These are phyloP conservation scores for Flaveria trinervia DNA, from an alignment of 129 eudicot genomes.

Conservation along the genomic window DNA sequence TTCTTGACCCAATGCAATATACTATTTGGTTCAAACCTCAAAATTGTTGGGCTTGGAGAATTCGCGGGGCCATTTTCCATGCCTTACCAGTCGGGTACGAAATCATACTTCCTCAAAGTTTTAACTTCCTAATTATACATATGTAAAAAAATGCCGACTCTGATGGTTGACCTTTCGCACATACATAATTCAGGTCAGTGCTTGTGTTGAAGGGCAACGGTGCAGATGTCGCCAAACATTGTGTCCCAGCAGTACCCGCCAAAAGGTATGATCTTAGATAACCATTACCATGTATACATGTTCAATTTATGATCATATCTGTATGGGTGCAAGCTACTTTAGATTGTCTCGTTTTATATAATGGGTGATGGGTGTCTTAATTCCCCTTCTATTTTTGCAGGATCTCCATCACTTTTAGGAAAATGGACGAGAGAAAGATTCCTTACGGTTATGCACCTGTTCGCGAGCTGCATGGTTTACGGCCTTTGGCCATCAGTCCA, in stretches of 20 bases:
- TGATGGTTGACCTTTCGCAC: conserved; percentile 10
- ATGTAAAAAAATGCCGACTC: background rate
- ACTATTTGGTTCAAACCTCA: conserved; percentile 56
- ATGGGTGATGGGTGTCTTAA: too few species aligned
- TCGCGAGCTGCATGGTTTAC: conserved; percentile 50
- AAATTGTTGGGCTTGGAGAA: conserved; percentile 64
- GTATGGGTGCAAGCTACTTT: too few species aligned
- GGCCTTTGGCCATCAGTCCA: conserved; percentile 36
- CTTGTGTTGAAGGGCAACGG: conserved; percentile 71
- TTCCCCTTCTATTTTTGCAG: conserved; percentile 29
- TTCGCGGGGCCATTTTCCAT: conserved; percentile 62
- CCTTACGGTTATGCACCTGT: conserved; percentile 50
- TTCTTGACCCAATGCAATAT: conserved; percentile 70
- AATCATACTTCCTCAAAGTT: background rate
- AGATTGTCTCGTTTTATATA: too few species aligned
- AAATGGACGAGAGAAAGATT: conserved; percentile 61
- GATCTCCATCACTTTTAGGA: conserved; percentile 71
- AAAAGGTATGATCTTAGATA: conserved; percentile 46
- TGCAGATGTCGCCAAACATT: conserved; percentile 79
- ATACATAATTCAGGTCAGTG: conserved; percentile 55
- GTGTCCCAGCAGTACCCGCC: conserved; percentile 67
- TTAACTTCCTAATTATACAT: background rate
- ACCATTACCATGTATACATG: background rate
- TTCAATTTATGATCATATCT: background rate
- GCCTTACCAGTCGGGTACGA: conserved; percentile 66